Base-by-base conservation (phyloP, 257 asterid genomes). In the Solanum piurae region DNA sequence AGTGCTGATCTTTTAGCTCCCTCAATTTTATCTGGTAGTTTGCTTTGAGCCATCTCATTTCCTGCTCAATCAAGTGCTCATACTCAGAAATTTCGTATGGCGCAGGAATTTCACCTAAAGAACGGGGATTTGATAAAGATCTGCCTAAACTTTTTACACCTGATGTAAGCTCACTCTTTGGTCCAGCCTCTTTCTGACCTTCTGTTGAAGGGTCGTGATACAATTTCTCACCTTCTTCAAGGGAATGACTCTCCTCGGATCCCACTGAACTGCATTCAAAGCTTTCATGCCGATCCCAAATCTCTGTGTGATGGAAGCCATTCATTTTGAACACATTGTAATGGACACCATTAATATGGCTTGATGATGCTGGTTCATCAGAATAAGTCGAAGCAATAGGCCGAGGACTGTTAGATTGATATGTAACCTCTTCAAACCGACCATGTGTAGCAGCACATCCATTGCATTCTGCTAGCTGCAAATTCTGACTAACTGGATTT, bases 401-500 rank as follows among this genome's bases (percentile, higher is more conserved):
- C 88, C 86, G 83, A 75, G 94, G 89, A 60, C 88, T 71, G 68
- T 89, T 92, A 11, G 89, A 73, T 73, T 89, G 89, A 88, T 89
- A 91, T 0, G 92, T 91, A 86, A 92, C 85, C 87, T 92, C 94
- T 85, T 92, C 94, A 55, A 92, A 92, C 69, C 94, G 91, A 21
- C 94, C 94, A 89, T 89, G 93, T 36, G 93, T 91, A 80, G 94
- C 88, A 86, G 92, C 91, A 90, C 94, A 92, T 55, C 91, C 91
- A 34, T 90, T 88, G 84, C 94, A 92, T 60, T 88, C 93, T 37
- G 71, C 69, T 16, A 89, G 69, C 49, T 89, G 90, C 77, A 89
- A 40, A 84, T 86, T 88, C 23, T 89, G 79, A 80, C 86, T 80
- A 71, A 74, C 86, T 11, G 89, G 93, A 87, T 86, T 84, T 80